A percentile compares a stretch with the other conserved stretches of the same genome.
Evolutionary conservation across 179 eudicot genomes (phyloP).

Genomic region (Sideroxylon spinosum): DNA sequence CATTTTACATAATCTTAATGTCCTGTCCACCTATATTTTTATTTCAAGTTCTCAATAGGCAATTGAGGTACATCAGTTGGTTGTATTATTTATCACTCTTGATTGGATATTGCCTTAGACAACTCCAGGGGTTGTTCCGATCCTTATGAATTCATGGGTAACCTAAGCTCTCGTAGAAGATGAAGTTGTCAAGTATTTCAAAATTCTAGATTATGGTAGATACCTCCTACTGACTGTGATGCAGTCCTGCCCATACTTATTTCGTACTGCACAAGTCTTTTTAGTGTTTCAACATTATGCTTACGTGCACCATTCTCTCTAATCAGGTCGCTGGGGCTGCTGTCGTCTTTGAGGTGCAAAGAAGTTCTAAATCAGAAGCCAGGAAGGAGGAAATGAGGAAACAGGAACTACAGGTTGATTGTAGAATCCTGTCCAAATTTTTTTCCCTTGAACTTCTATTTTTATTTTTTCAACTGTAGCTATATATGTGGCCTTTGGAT

Average conservation of each 20-base stretch:
- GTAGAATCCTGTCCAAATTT: not conserved
- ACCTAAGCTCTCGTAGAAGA: too few relatives aligned
- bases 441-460: not conserved
- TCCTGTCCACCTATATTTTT: not conserved
- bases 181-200: too few relatives aligned
- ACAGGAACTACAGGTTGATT: slow-evolving; percentile 64
- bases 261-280: not conserved
- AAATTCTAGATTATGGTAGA: not conserved
- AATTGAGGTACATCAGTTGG: not conserved
- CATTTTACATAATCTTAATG: not conserved
- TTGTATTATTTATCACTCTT: not conserved
- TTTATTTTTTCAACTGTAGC: not conserved
- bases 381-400: slow-evolving; percentile 71
- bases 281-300: not conserved
- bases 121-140: not conserved
- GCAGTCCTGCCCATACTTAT: not conserved
- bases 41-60: not conserved
- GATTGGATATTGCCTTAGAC: not conserved
- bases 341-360: slow-evolving; percentile 78
- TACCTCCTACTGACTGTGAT: not conserved
- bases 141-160: not conserved
- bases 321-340: slow-evolving; percentile 79
- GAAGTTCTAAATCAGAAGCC: slow-evolving; percentile 77
- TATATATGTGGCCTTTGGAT: not conserved
- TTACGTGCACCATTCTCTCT: not conserved